phyloP scores from a whole-genome alignment of 257 asterid species.

The Solanum lycopersicoides region DNA sequence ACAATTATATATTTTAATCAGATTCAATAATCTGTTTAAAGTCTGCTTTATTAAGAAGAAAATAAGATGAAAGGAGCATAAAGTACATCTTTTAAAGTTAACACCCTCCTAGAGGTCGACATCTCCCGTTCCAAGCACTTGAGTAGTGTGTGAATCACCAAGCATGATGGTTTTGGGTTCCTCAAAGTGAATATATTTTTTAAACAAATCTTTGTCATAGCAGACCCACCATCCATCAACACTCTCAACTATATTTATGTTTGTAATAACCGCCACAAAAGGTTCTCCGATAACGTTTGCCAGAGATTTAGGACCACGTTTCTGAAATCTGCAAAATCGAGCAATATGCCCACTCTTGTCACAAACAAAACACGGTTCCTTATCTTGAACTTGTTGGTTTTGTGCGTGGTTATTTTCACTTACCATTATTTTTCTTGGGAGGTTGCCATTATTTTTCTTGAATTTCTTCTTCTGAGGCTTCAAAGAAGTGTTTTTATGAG shows the following conservation, averaged over 20 bases:
- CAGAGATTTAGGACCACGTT: neutral
- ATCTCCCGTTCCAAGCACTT: too few relatives aligned
- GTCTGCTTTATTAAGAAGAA: neutral
- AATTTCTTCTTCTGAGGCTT: neutral
- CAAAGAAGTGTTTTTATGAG: neutral
- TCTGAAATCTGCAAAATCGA: accelerated
- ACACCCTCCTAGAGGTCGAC: too few relatives aligned
- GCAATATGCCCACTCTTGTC: too few relatives aligned
- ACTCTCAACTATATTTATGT: neutral
- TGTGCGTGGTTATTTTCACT: too few relatives aligned
- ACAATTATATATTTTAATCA: too few relatives aligned
- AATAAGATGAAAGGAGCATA: too few relatives aligned
- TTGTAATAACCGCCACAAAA: neutral
- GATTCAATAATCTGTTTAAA: neutral
- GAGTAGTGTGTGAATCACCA: too few relatives aligned
- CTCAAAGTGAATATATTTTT: neutral
- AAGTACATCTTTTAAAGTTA: too few relatives aligned
- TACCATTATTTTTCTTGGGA: too few relatives aligned
- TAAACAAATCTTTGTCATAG: neutral
- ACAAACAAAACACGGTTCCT: too few relatives aligned
- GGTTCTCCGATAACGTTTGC: too few relatives aligned
- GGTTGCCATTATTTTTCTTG: too few relatives aligned
- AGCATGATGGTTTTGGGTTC: neutral
- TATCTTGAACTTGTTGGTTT: neutral
- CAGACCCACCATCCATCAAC: neutral